phyloP scores from a whole-genome alignment of 106 monocot genomes.

The Phalaenopsis equestris region DNA sequence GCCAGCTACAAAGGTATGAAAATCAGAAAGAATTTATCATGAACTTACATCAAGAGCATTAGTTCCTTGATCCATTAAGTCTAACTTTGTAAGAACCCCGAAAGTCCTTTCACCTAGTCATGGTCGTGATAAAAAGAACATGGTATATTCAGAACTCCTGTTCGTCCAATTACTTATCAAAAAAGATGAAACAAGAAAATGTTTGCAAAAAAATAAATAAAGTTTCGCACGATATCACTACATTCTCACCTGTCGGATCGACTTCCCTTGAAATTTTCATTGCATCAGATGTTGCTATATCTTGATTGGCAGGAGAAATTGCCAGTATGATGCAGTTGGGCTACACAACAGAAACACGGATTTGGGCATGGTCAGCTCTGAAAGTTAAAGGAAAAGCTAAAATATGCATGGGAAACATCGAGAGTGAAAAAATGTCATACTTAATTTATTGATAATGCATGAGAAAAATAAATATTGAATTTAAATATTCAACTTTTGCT shows the following conservation, averaged over 20 bases:
- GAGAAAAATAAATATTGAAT: no score
- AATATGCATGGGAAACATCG: background rate
- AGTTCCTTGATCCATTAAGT: slow-evolving; percentile 82
- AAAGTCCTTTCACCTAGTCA: slow-evolving; percentile 70
- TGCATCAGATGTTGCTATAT: slow-evolving; percentile 85
- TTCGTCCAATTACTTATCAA: background rate
- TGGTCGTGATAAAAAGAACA: background rate
- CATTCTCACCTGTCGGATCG: slow-evolving; percentile 50
- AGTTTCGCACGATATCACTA: background rate
- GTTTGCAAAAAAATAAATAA: background rate
- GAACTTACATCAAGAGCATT: slow-evolving; percentile 77
- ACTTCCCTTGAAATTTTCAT: slow-evolving; percentile 77
- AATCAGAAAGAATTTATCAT: background rate
- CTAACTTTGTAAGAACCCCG: slow-evolving; percentile 78
- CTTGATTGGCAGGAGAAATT: slow-evolving; percentile 88
- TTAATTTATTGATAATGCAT: no score
- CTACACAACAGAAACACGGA: slow-evolving; percentile 24
- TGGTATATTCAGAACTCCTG: background rate
- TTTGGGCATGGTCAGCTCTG: background rate
- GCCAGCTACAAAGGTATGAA: background rate
- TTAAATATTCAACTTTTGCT: no score
- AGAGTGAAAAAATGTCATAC: no score
- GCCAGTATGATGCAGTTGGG: slow-evolving; percentile 71
- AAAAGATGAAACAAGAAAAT: background rate
- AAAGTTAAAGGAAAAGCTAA: background rate